A percentile compares a stretch with the other conserved stretches of the same genome.
Evolutionary conservation across 345 rosid species (phyloP).

Genomic region (Lepidium aucheri): DNA sequence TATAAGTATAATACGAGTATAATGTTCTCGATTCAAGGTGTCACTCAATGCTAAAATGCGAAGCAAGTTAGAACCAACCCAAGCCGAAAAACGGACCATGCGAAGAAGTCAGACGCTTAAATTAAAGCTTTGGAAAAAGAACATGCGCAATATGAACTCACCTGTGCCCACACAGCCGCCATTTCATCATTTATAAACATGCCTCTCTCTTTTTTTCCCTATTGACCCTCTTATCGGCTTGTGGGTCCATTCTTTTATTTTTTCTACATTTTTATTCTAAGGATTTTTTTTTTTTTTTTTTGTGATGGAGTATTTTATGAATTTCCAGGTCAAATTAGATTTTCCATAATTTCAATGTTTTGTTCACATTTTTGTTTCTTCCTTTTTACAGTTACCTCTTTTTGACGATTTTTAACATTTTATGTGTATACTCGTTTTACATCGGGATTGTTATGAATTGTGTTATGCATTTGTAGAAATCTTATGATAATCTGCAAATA

Average conservation of each 20-base stretch:
- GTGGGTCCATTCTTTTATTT: conserved; percentile 12
- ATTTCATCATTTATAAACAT: conserved; percentile 38
- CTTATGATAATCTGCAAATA: too few relatives aligned
- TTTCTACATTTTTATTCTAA: not conserved
- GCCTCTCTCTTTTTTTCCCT: conserved; percentile 14
- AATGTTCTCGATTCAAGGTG: too few relatives aligned
- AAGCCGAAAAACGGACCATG: not conserved
- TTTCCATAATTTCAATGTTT: not conserved
- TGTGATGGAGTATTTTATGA: not conserved
- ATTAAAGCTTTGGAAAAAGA: conserved; percentile 27
- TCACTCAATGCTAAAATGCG: not conserved
- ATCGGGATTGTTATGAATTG: not conserved
- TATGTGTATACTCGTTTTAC: not conserved
- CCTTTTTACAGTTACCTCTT: not conserved
- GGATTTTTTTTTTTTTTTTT: too few relatives aligned
- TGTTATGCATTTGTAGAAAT: not conserved
- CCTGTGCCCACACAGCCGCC: conserved; percentile 45
- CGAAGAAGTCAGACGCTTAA: conserved; percentile 26
- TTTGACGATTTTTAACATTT: not conserved
- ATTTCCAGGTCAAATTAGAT: not conserved
- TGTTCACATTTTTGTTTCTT: not conserved
- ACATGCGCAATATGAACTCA: conserved; percentile 41
- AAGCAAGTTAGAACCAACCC: not conserved
- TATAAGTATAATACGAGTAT: too few relatives aligned
- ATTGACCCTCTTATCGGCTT: conserved; percentile 15